These are phyloP conservation scores for Lachnellula arida DNA, from an alignment of 2,329 filamentous ascomycete species.

Conservation along the genomic window DNA sequence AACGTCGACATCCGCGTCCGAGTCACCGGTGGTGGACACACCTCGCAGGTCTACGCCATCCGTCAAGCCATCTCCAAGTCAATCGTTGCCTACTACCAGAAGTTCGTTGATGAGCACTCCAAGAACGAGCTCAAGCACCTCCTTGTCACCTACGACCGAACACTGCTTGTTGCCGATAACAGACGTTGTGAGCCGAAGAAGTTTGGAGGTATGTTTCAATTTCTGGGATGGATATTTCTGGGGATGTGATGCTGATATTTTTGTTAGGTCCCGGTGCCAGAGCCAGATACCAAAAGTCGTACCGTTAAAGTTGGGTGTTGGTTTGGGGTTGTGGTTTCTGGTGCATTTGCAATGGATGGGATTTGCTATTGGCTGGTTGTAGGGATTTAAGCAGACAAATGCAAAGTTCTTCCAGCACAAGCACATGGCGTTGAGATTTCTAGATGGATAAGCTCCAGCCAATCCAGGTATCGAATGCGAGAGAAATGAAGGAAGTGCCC, in stretches of 20 bases:
- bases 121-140: constrained; percentile 99
- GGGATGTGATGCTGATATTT: constrained; percentile 19
- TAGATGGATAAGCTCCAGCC: background rate
- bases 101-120: constrained; percentile 99
- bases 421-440: constrained; percentile 16
- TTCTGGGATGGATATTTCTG: background rate
- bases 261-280: constrained; percentile 86
- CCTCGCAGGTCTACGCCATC: constrained; percentile 95
- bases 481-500: background rate
- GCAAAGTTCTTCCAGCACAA: constrained; percentile 29
- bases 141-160: constrained; percentile 92
- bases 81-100: constrained; percentile 98
- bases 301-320: constrained; percentile 66
- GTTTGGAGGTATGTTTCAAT: constrained; percentile 44
- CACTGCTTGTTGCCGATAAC: constrained; percentile 98
- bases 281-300: constrained; percentile 97
- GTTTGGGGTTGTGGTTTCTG: constrained; percentile 30
- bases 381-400: constrained; percentile 33
- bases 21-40: constrained; percentile 95
- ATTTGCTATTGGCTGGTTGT: constrained; percentile 30
- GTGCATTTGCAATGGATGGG: constrained; percentile 34
- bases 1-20: constrained; percentile 96
- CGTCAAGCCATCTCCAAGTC: constrained; percentile 98
- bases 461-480: background rate
- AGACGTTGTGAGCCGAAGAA: constrained; percentile 99